Evolutionary conservation across 2,329 filamentous ascomycete genomes (phyloP).

Genomic region (Verticillium nonalfalfae): DNA sequence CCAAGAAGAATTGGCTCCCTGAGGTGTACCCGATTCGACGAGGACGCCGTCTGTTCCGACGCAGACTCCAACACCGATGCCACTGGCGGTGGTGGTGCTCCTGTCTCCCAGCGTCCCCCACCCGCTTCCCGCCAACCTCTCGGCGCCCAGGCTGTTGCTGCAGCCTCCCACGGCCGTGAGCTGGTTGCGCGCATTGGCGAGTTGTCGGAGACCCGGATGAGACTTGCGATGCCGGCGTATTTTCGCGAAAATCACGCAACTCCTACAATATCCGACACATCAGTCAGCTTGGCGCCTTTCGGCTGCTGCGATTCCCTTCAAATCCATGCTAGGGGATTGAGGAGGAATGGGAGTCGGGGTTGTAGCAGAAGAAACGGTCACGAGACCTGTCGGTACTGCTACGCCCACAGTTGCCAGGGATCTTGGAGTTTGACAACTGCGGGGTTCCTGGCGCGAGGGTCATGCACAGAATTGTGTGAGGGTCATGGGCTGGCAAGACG

Average conservation of each 20-base stretch:
- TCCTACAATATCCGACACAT: not conserved
- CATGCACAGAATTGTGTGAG: not conserved
- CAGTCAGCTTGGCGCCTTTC: not conserved
- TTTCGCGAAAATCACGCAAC: conserved; percentile 1
- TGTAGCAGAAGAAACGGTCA: not conserved
- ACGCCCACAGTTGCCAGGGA: not conserved
- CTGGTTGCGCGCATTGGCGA: conserved; percentile 2
- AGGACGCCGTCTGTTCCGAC: not conserved
- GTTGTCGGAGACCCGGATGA: not conserved
- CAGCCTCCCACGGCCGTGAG: not conserved
- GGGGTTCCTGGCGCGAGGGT: not conserved
- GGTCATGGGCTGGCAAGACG: not conserved
- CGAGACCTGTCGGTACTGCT: not conserved
- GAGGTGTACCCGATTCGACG: not conserved
- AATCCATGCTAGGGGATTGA: not conserved
- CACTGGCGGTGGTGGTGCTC: not conserved
- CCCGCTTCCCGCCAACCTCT: not conserved
- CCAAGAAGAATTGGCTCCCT: not conserved
- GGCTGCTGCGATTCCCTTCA: not conserved
- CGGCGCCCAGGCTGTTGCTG: conserved; percentile 2
- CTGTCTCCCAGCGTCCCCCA: not conserved
- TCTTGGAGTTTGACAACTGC: not conserved
- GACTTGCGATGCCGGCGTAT: conserved; percentile 1
- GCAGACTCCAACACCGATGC: not conserved
- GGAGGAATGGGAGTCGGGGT: not conserved